phyloP scores from a whole-genome alignment of 176 grass and related monocot genomes.

The Oryza brachyantha region DNA sequence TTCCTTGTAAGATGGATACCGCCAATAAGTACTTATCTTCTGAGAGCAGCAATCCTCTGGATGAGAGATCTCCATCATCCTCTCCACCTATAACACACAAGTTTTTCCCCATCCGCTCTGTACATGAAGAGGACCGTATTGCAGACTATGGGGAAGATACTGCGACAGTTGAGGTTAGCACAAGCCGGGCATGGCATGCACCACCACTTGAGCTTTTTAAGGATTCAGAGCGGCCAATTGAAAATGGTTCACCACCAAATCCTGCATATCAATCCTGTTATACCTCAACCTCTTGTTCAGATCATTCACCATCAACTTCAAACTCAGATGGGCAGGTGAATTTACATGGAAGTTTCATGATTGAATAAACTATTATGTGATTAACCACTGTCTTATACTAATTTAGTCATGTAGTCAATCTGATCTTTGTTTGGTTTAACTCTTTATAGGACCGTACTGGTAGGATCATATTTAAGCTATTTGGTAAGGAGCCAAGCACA shows the following conservation, averaged over 20 bases:
- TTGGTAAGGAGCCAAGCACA: constrained; percentile 90
- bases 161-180: constrained; percentile 70
- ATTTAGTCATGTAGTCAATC: not conserved
- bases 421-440: not conserved
- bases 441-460: constrained; percentile 83
- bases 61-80: constrained; percentile 86
- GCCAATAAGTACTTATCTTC: constrained; percentile 92
- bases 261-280: constrained; percentile 53
- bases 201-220: constrained; percentile 68
- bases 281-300: constrained; percentile 85
- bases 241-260: constrained; percentile 55
- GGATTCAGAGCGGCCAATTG: constrained; percentile 48
- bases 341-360: not conserved
- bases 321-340: constrained; percentile 94
- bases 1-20: constrained; percentile 58
- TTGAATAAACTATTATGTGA: constrained; percentile 9
- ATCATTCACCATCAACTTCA: constrained; percentile 90
- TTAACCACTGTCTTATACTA: not conserved
- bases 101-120: constrained; percentile 78
- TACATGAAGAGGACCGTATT: constrained; percentile 40
- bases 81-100: constrained; percentile 81
- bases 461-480: constrained; percentile 95
- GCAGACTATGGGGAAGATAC: constrained; percentile 61
- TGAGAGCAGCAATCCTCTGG: constrained; percentile 93
- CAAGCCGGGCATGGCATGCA: constrained; percentile 49